phyloP scores from a whole-genome alignment of 176 grass and related monocot species.

The Musa schizocarpa region DNA sequence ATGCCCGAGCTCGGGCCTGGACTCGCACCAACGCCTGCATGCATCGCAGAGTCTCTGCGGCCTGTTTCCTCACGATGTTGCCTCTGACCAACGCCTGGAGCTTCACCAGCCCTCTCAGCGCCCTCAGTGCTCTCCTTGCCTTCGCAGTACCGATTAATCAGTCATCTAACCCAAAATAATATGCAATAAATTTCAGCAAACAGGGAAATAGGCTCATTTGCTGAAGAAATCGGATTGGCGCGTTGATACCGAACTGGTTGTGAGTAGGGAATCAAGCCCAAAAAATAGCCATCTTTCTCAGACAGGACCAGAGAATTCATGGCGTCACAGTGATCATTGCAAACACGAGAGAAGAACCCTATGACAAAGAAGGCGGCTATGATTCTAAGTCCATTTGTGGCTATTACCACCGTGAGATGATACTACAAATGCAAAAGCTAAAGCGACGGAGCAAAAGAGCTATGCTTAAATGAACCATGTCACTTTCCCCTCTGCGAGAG shows the following conservation, averaged over 20 bases:
- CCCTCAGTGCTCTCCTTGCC: constrained; percentile 88
- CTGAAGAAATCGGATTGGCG: not conserved
- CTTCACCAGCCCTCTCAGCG: constrained; percentile 78
- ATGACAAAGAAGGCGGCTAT: not conserved
- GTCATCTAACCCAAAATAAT: not conserved
- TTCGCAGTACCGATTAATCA: constrained; percentile 20
- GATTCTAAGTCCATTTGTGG: not conserved
- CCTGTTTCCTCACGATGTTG: constrained; percentile 91
- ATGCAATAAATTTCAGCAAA: not conserved
- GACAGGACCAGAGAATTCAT: not conserved
- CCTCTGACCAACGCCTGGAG: constrained; percentile 90
- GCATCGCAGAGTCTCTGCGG: constrained; percentile 87
- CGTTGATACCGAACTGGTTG: not conserved
- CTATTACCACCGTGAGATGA: not conserved
- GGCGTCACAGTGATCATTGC: not conserved
- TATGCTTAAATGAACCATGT: too few species aligned
- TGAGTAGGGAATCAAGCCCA: not conserved
- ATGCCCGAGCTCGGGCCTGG: constrained; percentile 59
- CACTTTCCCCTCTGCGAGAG: too few species aligned
- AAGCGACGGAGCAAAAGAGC: too few species aligned
- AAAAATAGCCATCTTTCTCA: not conserved
- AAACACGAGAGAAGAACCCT: not conserved
- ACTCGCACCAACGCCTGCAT: constrained; percentile 86
- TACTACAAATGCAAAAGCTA: not conserved
- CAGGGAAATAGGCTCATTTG: not conserved